A percentile compares a stretch with the other conserved stretches of the same genome.
Conservation (phyloP, 805 yeast species). For the Lipomyces yamadae region DNA sequence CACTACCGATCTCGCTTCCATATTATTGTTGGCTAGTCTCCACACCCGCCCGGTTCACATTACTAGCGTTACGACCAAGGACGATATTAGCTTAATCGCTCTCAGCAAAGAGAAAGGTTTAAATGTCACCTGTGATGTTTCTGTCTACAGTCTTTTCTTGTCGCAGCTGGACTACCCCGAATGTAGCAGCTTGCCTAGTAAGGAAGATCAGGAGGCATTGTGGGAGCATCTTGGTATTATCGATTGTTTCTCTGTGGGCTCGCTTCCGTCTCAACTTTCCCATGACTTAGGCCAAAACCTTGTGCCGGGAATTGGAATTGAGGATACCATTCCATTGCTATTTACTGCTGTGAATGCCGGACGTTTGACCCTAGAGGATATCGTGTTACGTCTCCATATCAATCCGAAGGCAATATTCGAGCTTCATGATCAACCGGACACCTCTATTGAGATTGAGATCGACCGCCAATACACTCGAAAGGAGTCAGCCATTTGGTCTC, state of each 20-base stretch:
- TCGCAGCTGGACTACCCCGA: constrained; percentile 68
- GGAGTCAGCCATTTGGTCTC: constrained; percentile 54
- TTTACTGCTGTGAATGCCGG: constrained; percentile 78
- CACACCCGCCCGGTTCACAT: constrained; percentile 85
- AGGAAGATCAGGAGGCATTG: constrained; percentile 77
- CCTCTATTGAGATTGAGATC: constrained; percentile 79
- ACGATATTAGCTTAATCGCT: constrained; percentile 80
- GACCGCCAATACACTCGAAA: constrained; percentile 59
- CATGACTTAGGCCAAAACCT: constrained; percentile 63
- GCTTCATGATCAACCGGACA: constrained; percentile 72
- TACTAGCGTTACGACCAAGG: constrained; percentile 79
- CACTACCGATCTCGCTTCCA: constrained; percentile 90
- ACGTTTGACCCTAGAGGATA: constrained; percentile 71
- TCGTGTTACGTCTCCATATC: constrained; percentile 72
- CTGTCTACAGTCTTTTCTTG: constrained; percentile 77
- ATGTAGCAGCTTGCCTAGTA: constrained; percentile 75
- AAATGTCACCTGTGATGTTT: constrained; percentile 87
- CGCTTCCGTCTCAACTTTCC: constrained; percentile 74
- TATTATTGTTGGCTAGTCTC: constrained; percentile 83
- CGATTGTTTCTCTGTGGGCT: constrained; percentile 88
- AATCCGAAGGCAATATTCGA: constrained; percentile 84
- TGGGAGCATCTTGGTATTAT: constrained; percentile 75
- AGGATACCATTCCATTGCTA: constrained; percentile 80
- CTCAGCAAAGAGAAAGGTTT: constrained; percentile 84
- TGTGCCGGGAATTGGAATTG: constrained; percentile 74